Evolutionary conservation across 1,284 basidiomycete species (phyloP), one percentile per base, ranked within the genome.

Genomic region (Schizophyllum commune): DNA sequence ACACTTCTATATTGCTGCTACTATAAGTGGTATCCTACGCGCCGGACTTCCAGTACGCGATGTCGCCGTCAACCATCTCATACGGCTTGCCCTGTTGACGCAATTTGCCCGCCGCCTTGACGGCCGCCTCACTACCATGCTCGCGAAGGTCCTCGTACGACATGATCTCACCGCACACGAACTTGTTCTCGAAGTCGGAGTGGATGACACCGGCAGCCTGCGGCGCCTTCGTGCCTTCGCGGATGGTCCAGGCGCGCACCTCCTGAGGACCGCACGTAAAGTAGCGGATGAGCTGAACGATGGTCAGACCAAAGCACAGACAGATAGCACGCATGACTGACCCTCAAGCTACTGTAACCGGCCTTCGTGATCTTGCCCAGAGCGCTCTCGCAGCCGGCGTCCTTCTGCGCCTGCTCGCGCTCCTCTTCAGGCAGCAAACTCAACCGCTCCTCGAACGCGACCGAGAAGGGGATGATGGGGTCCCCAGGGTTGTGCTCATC

Each of bases 111-210:
- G 91, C 94, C 52, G 96, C 93, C 77, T 98, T 98, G 72, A 97
- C 95, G 11, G 89, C 87, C 3, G 84, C 67, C 79, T 99, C 97
- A 65, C 87, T 90, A 15, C 95, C 96, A 69, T 95, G 80, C 75
- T 98, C 94, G 72, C 91, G 91, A 65, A 99, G 80, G 72, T 98
- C 97, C 0, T 88, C 86, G 70, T 89, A 98, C 4, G 87, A 72
- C 93, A 98, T 98, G 72, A 99, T 98, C 77, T 99, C 96, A 76
- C 96, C 97, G 69, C 96, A 99, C n/a, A 99, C 92, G 69, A 99
- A 98, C 78, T 97, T 97, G 75, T 96, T 92, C 79, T 98, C 92
- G 72, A 96, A 96, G 76, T 96, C 94, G 55, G 92, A 87, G 90
- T 99, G 96, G 71, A 99, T 99, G 69, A 99, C 95, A 75, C 97